A percentile compares a stretch with the other conserved stretches of the same genome.
Conservation (phyloP, 768 basidiomycete species). For the Leccinum broughii region DNA sequence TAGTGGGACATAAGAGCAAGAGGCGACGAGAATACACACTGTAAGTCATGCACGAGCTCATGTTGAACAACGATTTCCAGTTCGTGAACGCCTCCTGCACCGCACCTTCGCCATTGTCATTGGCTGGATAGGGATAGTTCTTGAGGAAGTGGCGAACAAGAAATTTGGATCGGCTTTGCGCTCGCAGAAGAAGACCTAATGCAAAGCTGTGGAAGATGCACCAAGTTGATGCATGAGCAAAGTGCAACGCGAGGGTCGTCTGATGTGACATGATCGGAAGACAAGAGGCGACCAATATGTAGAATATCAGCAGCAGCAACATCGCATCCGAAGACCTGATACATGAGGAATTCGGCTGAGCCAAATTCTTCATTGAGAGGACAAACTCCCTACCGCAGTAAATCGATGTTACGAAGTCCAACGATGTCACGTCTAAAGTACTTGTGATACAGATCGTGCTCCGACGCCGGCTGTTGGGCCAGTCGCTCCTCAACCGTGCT, state of each 20-base stretch:
- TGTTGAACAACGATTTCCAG: constrained; percentile 92
- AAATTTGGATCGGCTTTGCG: constrained; percentile 85
- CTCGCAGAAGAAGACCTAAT: constrained; percentile 78
- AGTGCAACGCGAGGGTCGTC: constrained; percentile 65
- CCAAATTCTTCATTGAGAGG: constrained; percentile 4
- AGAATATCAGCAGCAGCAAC: constrained; percentile 71
- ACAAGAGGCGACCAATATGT: constrained; percentile 59
- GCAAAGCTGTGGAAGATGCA: constrained; percentile 85
- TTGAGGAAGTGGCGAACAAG: constrained; percentile 92
- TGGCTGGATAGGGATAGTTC: constrained; percentile 84
- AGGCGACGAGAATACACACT: constrained; percentile 45
- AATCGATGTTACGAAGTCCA: constrained; percentile 76
- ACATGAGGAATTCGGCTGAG: constrained; percentile 23
- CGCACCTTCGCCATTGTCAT: constrained; percentile 71
- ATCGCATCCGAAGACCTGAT: constrained; percentile 82
- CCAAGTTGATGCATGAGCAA: constrained; percentile 83
- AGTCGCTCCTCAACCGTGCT: neutral
- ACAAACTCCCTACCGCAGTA: constrained; percentile 64
- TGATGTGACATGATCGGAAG: constrained; percentile 56
- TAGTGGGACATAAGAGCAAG: constrained; percentile 7
- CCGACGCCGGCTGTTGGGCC: constrained; percentile 45
- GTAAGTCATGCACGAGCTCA: constrained; percentile 94
- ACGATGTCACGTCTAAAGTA: constrained; percentile 91
- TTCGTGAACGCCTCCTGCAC: constrained; percentile 93
- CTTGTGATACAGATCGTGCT: constrained; percentile 86